Base-by-base conservation (phyloP, 2,329 filamentous ascomycete genomes). In the Nannizzia gypsea region DNA sequence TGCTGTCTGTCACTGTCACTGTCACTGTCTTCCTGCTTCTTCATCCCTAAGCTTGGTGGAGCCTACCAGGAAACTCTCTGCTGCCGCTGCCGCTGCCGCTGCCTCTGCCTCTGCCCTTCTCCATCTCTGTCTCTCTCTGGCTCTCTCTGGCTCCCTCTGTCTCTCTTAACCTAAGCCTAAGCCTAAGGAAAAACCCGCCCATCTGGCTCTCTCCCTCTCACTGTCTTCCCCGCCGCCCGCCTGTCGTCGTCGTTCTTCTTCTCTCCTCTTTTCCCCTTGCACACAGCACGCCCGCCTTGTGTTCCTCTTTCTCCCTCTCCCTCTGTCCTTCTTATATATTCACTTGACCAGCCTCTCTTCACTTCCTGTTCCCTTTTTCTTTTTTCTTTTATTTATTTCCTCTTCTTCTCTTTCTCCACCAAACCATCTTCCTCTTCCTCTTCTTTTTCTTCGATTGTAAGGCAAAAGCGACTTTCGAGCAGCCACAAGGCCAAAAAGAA, bases 131-230 rank as follows among this genome's bases (percentile, higher is more conserved):
- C n/a, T n/a, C 28, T 6, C 28, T 31, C 62, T 59, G 62, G 62
- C 28, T 38, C 42, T 52, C 60, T 66, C 62, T 64, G 60, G 62
- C 62, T 64, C 65, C 62, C 58, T 63, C 60, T 64, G 60, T 58
- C 63, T 34, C 3, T 11, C 31, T n/a, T 36, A 36, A 36, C 31
- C 31, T 13, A 36, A 36, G 31, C 31, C 31, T 36, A 36, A 36
- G 31, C n/a, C n/a, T n/a, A n/a, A n/a, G 9, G 31, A 36, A 36
- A 36, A 36, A 36, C 31, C 31, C 31, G 9, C 31, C 31, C 31
- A 11, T 36, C 31, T 36, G 9, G 31, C 9, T 34, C 63, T 61
- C 62, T 48, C 17, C 44, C n/a, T 17, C 44, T 40, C 15, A 11
- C 38, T 40, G 11, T 15, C 9, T 13, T 8, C 38, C n/a, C 38